Conservation (phyloP, 768 basidiomycete genomes). For the Pisolithus tinctorius region DNA sequence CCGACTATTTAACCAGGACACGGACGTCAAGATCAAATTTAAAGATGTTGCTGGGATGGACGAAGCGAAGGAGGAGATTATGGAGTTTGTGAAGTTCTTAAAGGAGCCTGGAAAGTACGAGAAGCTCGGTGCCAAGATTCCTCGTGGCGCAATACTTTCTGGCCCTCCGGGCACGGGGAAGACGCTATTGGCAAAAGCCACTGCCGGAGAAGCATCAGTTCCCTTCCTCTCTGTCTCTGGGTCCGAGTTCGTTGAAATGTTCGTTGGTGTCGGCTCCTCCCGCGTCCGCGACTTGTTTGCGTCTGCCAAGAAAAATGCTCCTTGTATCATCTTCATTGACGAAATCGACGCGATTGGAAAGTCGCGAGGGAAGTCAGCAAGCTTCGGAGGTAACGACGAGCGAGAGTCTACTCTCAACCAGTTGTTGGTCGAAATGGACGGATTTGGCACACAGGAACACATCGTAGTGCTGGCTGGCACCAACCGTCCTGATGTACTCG, state of each 20-base stretch:
- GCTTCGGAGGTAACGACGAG: conserved; percentile 93
- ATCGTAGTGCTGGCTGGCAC: conserved; percentile 96
- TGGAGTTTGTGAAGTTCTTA: conserved; percentile 99
- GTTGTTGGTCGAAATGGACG: conserved; percentile 98
- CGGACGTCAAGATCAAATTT: conserved; percentile 88
- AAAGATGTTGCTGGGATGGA: conserved; percentile 99
- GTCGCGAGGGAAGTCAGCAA: conserved; percentile 69
- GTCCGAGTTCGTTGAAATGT: conserved; percentile 99
- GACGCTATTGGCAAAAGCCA: conserved; percentile 95
- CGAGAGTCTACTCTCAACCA: conserved; percentile 97
- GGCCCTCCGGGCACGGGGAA: conserved; percentile 98
- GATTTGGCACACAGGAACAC: conserved; percentile 95
- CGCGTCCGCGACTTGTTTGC: conserved; percentile 97
- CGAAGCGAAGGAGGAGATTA: conserved; percentile 99
- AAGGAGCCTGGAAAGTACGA: conserved; percentile 95
- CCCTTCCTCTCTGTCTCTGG: conserved; percentile 99
- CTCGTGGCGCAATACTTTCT: conserved; percentile 89
- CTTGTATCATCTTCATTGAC: conserved; percentile 98
- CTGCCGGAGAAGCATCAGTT: conserved; percentile 95
- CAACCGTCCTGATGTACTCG: conserved; percentile 94
- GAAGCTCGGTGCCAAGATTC: conserved; percentile 95
- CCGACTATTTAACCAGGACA: conserved; percentile 95
- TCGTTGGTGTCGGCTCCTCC: conserved; percentile 97
- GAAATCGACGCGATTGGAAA: conserved; percentile 99
- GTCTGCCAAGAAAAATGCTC: conserved; percentile 95